Evolutionary conservation across 352 stramenopile species (phyloP), one percentile per base, ranked within the genome.

Genomic region (Pythium brassicae): DNA sequence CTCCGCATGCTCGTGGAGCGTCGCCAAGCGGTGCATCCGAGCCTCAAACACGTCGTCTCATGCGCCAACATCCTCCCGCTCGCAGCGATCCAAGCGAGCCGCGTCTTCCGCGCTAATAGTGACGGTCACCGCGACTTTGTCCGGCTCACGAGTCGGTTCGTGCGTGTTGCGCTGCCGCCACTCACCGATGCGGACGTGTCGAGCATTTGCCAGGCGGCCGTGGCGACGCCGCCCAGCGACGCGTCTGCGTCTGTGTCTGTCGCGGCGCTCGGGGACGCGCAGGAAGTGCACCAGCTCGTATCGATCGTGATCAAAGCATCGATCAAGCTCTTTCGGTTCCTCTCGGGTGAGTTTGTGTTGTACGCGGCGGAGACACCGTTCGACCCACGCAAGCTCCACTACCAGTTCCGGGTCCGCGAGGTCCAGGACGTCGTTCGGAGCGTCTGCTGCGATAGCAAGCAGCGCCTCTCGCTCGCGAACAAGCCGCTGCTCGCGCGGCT

Each of bases 401-500:
- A 89, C 47, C 50, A 65, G n/a, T 79, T 79, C 29, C 71, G 59
- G 8, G 19, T 62, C 1, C 48, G 56, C 20, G 68, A 86, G 11
- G 50, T 92, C 5, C 66, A 86, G 11, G 50, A 66, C 1, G 46
- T 92, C 7, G 51, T 88, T 0, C 66, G 69, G 27, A 70, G 52
- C 25, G 70, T 87, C 10, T 87, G 61, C 52, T 73, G 61, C 40
- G 65, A 78, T 12, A 59, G 66, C 19, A 70, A 59, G 9, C 56
- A 71, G n/a, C 53, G 62, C 2, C 29, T 79, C 7, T 53, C 66
- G 1, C 40, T 78, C 4, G 56, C 64, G 1, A 79, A 89, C 17
- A 90, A 89, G 50, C 56, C 72, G 0, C 35, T 59, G 4, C 40
- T 90, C 1, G 73, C 77, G 49, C 76, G 83, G 15, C 62, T 89